phyloP scores from a whole-genome alignment of 306 rosid genomes.

The Cucurbita moschata region DNA sequence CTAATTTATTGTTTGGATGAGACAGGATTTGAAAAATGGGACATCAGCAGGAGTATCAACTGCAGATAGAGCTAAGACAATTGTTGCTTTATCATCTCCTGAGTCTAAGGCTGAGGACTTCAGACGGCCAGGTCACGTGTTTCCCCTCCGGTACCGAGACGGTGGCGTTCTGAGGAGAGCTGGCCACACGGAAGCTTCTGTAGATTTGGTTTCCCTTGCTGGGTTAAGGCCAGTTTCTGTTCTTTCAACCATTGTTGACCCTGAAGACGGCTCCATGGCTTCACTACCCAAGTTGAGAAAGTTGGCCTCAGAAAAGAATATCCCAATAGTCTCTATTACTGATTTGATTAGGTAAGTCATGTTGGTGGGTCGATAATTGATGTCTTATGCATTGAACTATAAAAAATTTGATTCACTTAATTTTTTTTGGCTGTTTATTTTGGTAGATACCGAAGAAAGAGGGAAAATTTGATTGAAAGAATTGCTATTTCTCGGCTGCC shows the following conservation, averaged over 20 bases:
- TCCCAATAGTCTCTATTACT: slow-evolving; percentile 69
- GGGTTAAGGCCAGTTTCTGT: slow-evolving; percentile 54
- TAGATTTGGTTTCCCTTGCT: slow-evolving; percentile 57
- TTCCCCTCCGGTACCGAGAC: slow-evolving; percentile 61
- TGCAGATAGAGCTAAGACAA: slow-evolving; percentile 64
- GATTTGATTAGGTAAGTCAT: slow-evolving; percentile 57
- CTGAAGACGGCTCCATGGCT: slow-evolving; percentile 52
- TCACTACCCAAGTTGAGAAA: slow-evolving; percentile 39
- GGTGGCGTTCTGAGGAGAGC: slow-evolving; percentile 82
- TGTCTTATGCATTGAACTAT: no score
- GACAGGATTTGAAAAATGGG: slow-evolving; percentile 61
- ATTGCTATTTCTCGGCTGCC: slow-evolving; percentile 46
- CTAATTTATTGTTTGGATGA: background rate
- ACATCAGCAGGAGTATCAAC: slow-evolving; percentile 74
- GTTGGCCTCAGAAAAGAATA: slow-evolving; percentile 30
- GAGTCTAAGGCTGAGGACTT: slow-evolving; percentile 53
- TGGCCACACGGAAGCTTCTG: slow-evolving; percentile 84
- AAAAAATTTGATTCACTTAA: no score
- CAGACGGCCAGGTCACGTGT: slow-evolving; percentile 73
- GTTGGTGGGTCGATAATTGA: no score
- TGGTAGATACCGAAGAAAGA: slow-evolving; percentile 61
- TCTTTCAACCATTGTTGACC: slow-evolving; percentile 54
- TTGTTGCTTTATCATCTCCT: slow-evolving; percentile 36
- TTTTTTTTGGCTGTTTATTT: background rate
- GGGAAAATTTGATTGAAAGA: slow-evolving; percentile 74